Evolutionary conservation across 192 early-diverging fungal genomes (phyloP), one percentile per base, ranked within the genome.

Genomic region (Radiomyces spectabilis): DNA sequence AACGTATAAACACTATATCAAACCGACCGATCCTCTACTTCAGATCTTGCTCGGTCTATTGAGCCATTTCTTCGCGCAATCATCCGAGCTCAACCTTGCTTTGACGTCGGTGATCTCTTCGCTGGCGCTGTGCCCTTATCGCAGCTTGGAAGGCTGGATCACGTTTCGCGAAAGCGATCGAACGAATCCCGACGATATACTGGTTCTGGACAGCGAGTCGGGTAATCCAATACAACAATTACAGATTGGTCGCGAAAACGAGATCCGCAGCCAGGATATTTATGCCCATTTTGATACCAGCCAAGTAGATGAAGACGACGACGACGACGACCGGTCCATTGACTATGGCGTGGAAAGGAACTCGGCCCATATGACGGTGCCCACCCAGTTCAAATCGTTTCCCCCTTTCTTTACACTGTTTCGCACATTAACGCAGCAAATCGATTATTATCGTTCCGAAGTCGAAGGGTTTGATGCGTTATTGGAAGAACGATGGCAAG

Each of bases 91-190:
- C 54, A 97, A 97, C 61, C 61, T 97, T 63, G 91, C 92, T 0
- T 68, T 97, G 22, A 97, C 95, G 0, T 92, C 91, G 22, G 87
- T 94, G 22, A 66, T 97, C 25, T 80, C 88, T 0, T 85, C 88
- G n/a, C 68, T 97, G 48, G 84, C 85, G 1, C 68, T 89, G 5
- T 90, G 87, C 38, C 85, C 84, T 1, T 78, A 81, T 51, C 73
- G 85, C 5, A 84, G 82, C 27, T 62, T 90, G 27, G 85, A 87
- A 71, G 86, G 86, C 42, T 89, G 66, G 85, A 71, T 66, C 54
- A 73, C 78, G 66, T 81, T 78, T 45, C 65, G 68, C 53, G 71
- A 69, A 16, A 49, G 48, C 2, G 77, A 79, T 68, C 57, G 64
- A 4, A 68, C 64, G 30, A 61, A 41, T 18, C 55, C 39, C 7